These are phyloP conservation scores for Trichophyton benhamiae DNA, from an alignment of 2,329 filamentous ascomycete species.

Conservation along the genomic window DNA sequence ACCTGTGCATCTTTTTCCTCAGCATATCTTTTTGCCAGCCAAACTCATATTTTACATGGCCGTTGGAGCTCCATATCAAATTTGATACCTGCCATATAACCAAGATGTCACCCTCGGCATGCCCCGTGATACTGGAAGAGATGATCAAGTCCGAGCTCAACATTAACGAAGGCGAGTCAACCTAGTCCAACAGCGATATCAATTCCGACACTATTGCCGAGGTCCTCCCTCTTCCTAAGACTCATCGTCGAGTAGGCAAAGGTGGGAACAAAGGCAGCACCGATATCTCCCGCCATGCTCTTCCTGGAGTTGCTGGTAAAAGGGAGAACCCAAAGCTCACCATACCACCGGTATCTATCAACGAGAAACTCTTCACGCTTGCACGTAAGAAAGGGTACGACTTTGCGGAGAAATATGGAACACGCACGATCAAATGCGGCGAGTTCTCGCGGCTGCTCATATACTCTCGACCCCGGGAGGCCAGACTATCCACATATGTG, in stretches of 20 bases:
- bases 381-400: neutral
- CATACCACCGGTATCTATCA: neutral
- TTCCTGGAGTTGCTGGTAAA: neutral
- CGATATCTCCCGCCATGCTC: neutral
- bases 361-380: neutral
- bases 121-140: no score
- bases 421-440: neutral
- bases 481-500: neutral
- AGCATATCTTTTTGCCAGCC: no score
- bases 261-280: neutral
- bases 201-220: no score
- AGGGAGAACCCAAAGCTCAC: neutral
- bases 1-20: no score
- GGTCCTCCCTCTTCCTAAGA: no score
- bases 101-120: no score
- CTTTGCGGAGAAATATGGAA: neutral
- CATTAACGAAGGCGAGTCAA: no score
- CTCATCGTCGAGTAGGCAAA: neutral
- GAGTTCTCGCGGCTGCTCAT: neutral
- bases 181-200: no score
- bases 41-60: no score
- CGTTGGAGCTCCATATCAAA: no score
- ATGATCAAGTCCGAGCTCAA: no score
- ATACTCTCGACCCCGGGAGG: neutral
- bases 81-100: no score